Conservation (phyloP, 1,284 basidiomycete genomes). For the Ustilago cynodontis region DNA sequence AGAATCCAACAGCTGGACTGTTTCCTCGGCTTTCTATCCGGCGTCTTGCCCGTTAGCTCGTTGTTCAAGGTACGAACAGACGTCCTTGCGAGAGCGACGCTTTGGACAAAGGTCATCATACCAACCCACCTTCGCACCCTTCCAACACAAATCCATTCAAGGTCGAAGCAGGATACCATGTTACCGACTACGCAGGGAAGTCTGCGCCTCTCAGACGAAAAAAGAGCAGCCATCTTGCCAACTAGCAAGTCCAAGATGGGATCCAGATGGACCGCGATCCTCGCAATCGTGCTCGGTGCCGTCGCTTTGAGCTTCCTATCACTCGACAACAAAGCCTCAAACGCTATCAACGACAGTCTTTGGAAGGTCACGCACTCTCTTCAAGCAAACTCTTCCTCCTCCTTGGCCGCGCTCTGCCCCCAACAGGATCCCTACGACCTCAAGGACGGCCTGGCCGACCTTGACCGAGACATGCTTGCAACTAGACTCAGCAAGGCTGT, state of each 20-base stretch:
- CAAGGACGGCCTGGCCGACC: constrained; percentile 39
- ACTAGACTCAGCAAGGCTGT: constrained; percentile 56
- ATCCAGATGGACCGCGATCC: constrained; percentile 24
- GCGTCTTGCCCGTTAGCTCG: no score
- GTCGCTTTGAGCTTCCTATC: constrained; percentile 32
- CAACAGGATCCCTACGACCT: constrained; percentile 44
- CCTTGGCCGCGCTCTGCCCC: constrained; percentile 27
- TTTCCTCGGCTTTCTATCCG: constrained; percentile 10
- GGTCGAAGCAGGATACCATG: constrained; percentile 9
- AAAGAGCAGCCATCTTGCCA: constrained; percentile 5
- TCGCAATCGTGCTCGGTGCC: constrained; percentile 29
- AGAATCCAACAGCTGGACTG: no score
- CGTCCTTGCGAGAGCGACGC: not conserved
- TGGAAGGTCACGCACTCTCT: constrained; percentile 30
- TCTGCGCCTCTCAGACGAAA: constrained; percentile 16
- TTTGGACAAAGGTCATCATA: not conserved
- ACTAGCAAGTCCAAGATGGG: constrained; percentile 8
- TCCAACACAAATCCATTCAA: not conserved
- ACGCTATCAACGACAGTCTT: constrained; percentile 36
- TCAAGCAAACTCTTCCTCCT: constrained; percentile 9
- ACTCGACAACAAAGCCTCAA: constrained; percentile 34
- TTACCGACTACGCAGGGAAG: constrained; percentile 14
- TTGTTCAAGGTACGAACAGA: not conserved
- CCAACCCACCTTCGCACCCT: not conserved
- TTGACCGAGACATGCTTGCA: constrained; percentile 42